Evolutionary conservation across 2,329 filamentous ascomycete genomes (phyloP), one percentile per base, ranked within the genome.

Genomic region (Nemania abortiva): DNA sequence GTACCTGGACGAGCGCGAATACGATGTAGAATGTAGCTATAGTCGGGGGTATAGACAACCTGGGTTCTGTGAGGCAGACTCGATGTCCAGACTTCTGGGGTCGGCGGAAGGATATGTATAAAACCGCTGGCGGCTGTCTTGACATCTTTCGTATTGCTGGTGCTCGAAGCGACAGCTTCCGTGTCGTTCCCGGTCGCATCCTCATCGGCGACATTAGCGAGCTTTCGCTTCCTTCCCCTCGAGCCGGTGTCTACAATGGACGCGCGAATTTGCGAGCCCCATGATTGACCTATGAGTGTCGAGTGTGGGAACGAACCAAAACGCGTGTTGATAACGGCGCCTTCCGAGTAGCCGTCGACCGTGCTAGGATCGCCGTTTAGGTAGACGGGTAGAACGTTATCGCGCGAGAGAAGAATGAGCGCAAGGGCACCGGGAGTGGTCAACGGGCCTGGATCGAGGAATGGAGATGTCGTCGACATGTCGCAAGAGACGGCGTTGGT

Each of bases 181-280:
- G 70, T 71, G 73, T 77, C 72, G 82, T 83, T 70, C 79, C 80
- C 58, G 82, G 81, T 39, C 78, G 78, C 83, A 62, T 85, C 84
- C 47, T 84, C 84, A 69, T 88, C 86, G 37, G 60, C 18, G 11
- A 60, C 29, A 50, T 81, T 83, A 62, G 84, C 83, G 18, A 84
- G 80, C 78, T 90, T 90, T 63, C 87, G 84, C 80, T 91, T 91
- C 60, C 92, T 88, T 39, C 94, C 94, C 74, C 94, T 86, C n/a
- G 94, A 96, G 13, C 95, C 94, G 0, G 95, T 98, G 77, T 98
- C 93, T 65, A 98, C 94, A 37, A 91, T 89, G 1, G 94, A 97
- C 7, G 96, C 96, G 55, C 93, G 88, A 24, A 98, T 90, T 79
- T 98, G 96, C 6, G 92, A 94, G 31, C 96, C 96, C 95, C 95